Evolutionary conservation across 257 asterid species (phyloP).

Genomic region (Verbascum thapsus): DNA sequence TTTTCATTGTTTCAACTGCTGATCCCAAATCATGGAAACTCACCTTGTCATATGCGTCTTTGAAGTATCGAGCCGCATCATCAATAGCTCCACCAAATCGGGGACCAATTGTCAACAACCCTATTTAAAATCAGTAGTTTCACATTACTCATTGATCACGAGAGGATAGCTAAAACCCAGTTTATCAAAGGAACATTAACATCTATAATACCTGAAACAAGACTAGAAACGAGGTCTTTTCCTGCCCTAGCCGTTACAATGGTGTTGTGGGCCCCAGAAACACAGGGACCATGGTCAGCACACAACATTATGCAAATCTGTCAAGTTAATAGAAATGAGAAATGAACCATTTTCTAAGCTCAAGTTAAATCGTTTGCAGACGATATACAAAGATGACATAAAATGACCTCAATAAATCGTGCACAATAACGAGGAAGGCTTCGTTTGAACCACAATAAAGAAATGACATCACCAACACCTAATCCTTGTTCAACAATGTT

Average conservation of each 20-base stretch:
- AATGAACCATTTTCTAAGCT: slow-evolving; percentile 7
- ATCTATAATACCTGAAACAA: slow-evolving; percentile 85
- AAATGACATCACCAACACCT: slow-evolving; percentile 98
- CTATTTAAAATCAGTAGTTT: slow-evolving; percentile 48
- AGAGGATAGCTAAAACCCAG: slow-evolving; percentile 21
- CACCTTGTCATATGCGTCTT: slow-evolving; percentile 96
- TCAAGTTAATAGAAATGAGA: slow-evolving; percentile 27
- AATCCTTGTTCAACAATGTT: slow-evolving; percentile 93
- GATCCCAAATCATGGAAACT: slow-evolving; percentile 34
- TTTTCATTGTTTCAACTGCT: slow-evolving; percentile 1
- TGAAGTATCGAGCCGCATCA: slow-evolving; percentile 98
- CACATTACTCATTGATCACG: slow-evolving; percentile 22
- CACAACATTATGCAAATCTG: slow-evolving; percentile 98
- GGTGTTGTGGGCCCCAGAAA: slow-evolving; percentile 98
- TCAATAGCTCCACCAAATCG: slow-evolving; percentile 99
- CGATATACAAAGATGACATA: slow-evolving; percentile 10
- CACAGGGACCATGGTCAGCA: slow-evolving; percentile 99
- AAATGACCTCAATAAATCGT: slow-evolving; percentile 88
- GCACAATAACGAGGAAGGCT: slow-evolving; percentile 97
- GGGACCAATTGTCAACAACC: slow-evolving; percentile 95
- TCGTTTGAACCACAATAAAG: slow-evolving; percentile 97
- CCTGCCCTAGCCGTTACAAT: slow-evolving; percentile 99
- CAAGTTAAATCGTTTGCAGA: too few species aligned
- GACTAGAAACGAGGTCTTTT: slow-evolving; percentile 95
- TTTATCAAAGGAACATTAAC: neutral